These are phyloP conservation scores for Puccinellia tenuiflora DNA, from an alignment of 176 grass and related monocot species.

Conservation along the genomic window DNA sequence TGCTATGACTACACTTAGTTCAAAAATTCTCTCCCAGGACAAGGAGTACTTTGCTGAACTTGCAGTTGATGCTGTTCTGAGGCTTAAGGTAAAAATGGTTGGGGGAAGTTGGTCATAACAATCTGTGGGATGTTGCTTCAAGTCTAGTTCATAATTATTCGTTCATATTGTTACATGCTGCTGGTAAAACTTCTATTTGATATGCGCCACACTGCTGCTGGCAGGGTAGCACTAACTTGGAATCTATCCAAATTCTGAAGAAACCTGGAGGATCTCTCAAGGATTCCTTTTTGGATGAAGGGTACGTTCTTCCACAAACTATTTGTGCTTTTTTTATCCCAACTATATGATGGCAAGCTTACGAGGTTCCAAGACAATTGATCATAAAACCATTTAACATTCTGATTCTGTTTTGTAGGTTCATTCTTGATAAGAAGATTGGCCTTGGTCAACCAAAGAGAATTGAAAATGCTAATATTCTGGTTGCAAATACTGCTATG, in stretches of 20 bases:
- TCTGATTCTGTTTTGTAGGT: constrained; percentile 38
- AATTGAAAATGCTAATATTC: constrained; percentile 94
- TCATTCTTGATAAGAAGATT: constrained; percentile 99
- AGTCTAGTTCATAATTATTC: neutral
- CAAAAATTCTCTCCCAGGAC: constrained; percentile 96
- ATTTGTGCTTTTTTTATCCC: neutral
- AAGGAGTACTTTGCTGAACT: constrained; percentile 94
- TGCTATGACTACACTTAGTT: constrained; percentile 95
- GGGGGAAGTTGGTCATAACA: neutral
- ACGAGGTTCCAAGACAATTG: neutral
- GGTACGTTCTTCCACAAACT: constrained; percentile 45
- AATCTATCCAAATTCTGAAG: constrained; percentile 96
- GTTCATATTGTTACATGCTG: neutral
- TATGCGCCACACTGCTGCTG: neutral
- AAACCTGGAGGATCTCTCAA: constrained; percentile 95
- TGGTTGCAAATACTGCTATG: constrained; percentile 98
- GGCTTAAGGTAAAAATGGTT: constrained; percentile 70
- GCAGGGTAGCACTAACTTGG: constrained; percentile 95
- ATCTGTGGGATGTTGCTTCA: neutral
- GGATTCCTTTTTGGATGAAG: constrained; percentile 97
- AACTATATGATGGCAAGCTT: neutral
- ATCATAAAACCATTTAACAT: neutral
- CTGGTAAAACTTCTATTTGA: neutral
- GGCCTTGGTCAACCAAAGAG: constrained; percentile 89
- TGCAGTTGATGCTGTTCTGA: constrained; percentile 91